Base-by-base conservation (phyloP, 441 rosid genomes). In the Erysimum pusillum region DNA sequence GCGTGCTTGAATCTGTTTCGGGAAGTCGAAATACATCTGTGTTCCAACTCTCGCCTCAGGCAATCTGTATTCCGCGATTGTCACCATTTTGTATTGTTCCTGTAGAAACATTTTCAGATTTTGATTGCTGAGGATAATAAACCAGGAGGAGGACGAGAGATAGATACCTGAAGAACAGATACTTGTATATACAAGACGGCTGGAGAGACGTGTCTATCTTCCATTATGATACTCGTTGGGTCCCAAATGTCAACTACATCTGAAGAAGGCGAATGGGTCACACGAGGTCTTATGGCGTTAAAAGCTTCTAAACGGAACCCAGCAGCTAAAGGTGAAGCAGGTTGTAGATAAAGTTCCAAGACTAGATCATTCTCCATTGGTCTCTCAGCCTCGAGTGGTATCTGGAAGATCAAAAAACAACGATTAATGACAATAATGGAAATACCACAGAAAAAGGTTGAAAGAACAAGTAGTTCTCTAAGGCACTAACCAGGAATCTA, bases 281-380 rank as follows among this genome's bases (percentile, higher is more conserved):
- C 83, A 60, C 91, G 85, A 54, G 97, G 97, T 79, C 86, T 89
- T 81, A 93, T 93, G 60, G 90, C 94, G 76, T 69, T 76, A 73
- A 96, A 91, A 22, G 96, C 93, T 38, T 96, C 99, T 60, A 91
- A 76, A 58, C 95, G 97, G 71, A 93, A 93, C 46, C 99, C 97
- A 44, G 87, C 90, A 52, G 89, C 82, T 70, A 71, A 67, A 68
- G 99, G 98, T 36, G 98, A 91, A 70, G 80, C 82, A 45, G 98
- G 94, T 77, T 92, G 89, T 58, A 90, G 75, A 83, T 86, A 82
- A 71, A 88, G 93, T 83, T 95, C 97, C 85, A 91, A 74, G 75
- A 79, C 80, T 60, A 93, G 87, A 82, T 90, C 96, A 49, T 84
- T 85, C 71, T 82, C 87, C 86, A 89, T 76, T 61, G 82, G 83